Base-by-base conservation (phyloP, 2,329 filamentous ascomycete genomes). In the Cladosporium velox region DNA sequence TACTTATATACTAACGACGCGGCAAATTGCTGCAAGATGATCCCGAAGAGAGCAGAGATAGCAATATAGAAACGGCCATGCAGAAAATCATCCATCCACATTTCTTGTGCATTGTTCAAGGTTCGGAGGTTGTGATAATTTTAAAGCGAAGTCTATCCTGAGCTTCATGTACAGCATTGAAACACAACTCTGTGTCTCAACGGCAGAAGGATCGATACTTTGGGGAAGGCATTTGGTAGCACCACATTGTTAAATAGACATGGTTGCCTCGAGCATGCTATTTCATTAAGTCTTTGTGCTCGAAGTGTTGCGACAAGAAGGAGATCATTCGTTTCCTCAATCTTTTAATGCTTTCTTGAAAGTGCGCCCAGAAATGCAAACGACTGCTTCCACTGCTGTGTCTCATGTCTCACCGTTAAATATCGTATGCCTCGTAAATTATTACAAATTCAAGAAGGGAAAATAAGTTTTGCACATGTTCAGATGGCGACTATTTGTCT, bases 11-110 rank as follows among this genome's bases (percentile, higher is more conserved):
- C 52, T 21, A 18, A 21, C 26, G 52, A 55, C 10, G 52, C 30
- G 52, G 30, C 30, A 21, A 55, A 55, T 21, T 30, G 52, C 52
- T 21, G n/a, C 28, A 11, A 55, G 52, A 34, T 55, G 28, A 55
- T 55, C 52, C 52, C 30, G 3, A 21, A 0, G 28, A 55, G 52
- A 34, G 52, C 52, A 55, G 52, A 55, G 52, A 55, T 55, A 34
- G 52, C 52, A 18, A 55, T 55, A 34, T 55, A 55, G 28, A 55
- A 55, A 54, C 51, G 51, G 51, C 51, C 51, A 54, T 54, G 51
- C 51, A 54, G 18, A 55, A 55, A 55, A 24, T 4, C 41, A 21
- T 21, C 1, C 41, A 47, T 12, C 41, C 41, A 47, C 41, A 47
- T 21, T 21, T 47, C 8, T 21, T 47, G 41, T 47, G 41, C 41